Conservation (phyloP, 1,139 yeast genomes). For the Suhomyces coccinellae region DNA sequence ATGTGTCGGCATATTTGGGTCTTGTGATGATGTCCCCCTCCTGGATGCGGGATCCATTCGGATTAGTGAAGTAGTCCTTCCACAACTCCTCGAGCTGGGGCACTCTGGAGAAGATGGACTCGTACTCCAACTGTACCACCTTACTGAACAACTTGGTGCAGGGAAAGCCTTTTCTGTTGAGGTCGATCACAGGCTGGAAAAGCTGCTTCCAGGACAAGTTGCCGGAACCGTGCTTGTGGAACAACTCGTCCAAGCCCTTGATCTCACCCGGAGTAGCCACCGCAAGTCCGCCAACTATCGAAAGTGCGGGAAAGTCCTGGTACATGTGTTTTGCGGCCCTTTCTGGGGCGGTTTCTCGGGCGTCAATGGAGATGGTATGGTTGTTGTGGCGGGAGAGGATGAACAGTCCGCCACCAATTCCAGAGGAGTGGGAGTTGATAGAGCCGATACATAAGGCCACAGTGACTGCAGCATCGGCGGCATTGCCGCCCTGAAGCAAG, state of each 20-base stretch:
- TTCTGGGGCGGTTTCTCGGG: conserved; percentile 84
- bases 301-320: conserved; percentile 38
- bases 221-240: conserved; percentile 65
- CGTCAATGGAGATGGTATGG: conserved; percentile 68
- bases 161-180: conserved; percentile 69
- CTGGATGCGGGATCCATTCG: conserved; percentile 34
- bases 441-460: conserved; percentile 88
- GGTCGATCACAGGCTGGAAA: conserved; percentile 68
- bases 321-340: conserved; percentile 67
- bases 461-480: conserved; percentile 92
- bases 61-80: conserved; percentile 50
- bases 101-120: conserved; percentile 27
- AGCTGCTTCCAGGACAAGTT: conserved; percentile 70
- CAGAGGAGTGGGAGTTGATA: conserved; percentile 78
- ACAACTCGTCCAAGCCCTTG: conserved; percentile 70
- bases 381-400: conserved; percentile 55
- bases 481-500: conserved; percentile 63
- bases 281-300: conserved; percentile 81
- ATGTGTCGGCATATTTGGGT: conserved; percentile 62
- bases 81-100: conserved; percentile 44
- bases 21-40: conserved; percentile 64
- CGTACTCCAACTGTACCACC: conserved; percentile 24
- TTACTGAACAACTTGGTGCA: conserved; percentile 51
- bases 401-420: conserved; percentile 92
- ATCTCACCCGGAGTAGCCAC: conserved; percentile 89